Conservation (phyloP, 78 protist species). For the Trichosphaerium sp. region DNA sequence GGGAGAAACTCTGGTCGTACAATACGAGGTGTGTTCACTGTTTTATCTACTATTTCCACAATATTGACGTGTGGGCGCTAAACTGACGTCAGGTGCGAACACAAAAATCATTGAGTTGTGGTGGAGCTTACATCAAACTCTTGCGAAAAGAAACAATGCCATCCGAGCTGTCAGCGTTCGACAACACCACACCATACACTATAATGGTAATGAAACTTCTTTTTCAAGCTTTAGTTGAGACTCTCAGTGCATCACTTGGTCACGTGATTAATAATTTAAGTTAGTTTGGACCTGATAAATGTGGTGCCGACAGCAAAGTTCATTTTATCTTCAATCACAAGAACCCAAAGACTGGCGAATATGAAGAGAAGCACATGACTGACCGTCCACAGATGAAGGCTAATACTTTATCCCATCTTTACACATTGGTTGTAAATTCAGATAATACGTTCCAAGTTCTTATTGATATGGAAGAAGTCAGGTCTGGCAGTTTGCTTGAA, state of each 20-base stretch:
- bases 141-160: constrained; percentile 16
- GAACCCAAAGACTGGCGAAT: constrained; percentile 37
- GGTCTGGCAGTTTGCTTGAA: constrained; percentile 55
- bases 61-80: too few relatives aligned
- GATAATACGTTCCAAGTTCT: constrained; percentile 80
- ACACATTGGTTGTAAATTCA: constrained; percentile 83
- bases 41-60: too few relatives aligned
- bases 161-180: constrained; percentile 20
- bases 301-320: constrained; percentile 64
- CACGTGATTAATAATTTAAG: too few relatives aligned
- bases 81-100: constrained; percentile 55
- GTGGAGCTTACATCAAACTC: constrained; percentile 90
- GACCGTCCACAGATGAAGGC: constrained; percentile 12
- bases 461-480: constrained; percentile 60
- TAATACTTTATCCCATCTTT: constrained; percentile 84
- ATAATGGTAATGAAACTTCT: too few relatives aligned
- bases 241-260: too few relatives aligned
- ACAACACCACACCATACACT: constrained; percentile 64
- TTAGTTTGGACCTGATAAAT: constrained; percentile 95
- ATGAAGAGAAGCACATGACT: constrained; percentile 42
- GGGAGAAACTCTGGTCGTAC: constrained; percentile 12
- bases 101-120: constrained; percentile 69
- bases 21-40: constrained; percentile 59
- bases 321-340: constrained; percentile 77
- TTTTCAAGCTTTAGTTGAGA: too few relatives aligned